Evolutionary conservation across 2,329 filamentous ascomycete species (phyloP).

Genomic region (Penicillium sp.): DNA sequence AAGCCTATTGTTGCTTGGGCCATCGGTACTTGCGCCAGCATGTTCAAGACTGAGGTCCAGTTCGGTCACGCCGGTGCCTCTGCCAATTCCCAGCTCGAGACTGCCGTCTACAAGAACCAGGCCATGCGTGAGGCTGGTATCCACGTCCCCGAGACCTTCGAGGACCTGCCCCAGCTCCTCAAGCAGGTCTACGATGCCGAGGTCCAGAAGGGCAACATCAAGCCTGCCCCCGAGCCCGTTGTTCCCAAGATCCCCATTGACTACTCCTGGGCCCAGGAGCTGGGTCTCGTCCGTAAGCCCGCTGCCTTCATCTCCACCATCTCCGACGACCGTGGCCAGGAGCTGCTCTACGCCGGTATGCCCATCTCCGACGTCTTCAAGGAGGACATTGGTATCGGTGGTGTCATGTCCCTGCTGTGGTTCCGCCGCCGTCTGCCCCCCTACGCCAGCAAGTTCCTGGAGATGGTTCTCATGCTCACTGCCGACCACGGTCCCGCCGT

Average conservation of each 20-base stretch:
- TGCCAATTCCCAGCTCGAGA: conserved; percentile 99
- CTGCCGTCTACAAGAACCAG: conserved; percentile 95
- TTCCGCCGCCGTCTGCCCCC: conserved; percentile 96
- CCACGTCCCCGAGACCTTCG: conserved; percentile 92
- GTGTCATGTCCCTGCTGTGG: conserved; percentile 99
- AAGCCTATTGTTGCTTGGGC: conserved; percentile 99
- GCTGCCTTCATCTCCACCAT: conserved; percentile 99
- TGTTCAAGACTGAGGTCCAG: conserved; percentile 99
- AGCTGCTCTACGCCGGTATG: conserved; percentile 98
- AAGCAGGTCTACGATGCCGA: conserved; percentile 85
- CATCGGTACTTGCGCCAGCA: conserved; percentile 97
- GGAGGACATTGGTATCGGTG: conserved; percentile 98
- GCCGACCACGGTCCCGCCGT: conserved; percentile 98
- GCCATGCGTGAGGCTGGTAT: conserved; percentile 94
- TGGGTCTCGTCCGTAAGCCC: conserved; percentile 98
- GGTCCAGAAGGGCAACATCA: conserved; percentile 82
- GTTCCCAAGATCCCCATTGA: conserved; percentile 99
- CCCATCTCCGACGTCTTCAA: conserved; percentile 99
- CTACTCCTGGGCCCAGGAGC: conserved; percentile 99
- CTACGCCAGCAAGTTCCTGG: conserved; percentile 98
- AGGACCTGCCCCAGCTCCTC: conserved; percentile 84
- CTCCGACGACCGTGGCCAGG: conserved; percentile 98
- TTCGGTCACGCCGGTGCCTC: conserved; percentile 99
- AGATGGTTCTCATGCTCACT: conserved; percentile 99
- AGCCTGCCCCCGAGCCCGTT: conserved; percentile 83